Conservation (phyloP, 305 asterid genomes). For the Fraxinus nigra region DNA sequence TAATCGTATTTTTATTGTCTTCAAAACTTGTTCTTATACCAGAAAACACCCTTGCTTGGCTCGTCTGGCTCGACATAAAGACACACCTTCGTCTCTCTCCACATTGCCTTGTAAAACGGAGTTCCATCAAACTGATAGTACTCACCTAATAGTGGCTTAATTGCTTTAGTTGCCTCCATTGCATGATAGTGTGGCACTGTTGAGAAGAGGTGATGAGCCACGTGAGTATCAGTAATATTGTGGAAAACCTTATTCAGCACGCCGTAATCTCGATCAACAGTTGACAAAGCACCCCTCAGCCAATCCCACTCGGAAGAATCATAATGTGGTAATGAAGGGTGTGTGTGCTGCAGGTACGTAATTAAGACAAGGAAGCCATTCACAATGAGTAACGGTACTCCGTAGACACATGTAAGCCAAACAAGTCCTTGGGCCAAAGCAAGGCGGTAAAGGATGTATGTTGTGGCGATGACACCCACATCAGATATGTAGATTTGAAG, state of each 20-base stretch:
- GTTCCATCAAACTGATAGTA: conserved; percentile 60
- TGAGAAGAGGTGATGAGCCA: conserved; percentile 66
- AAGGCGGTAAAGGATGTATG: conserved; percentile 39
- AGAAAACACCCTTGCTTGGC: conserved; percentile 47
- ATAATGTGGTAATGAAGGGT: conserved; percentile 64
- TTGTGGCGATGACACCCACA: conserved; percentile 37
- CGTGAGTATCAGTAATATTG: conserved; percentile 66
- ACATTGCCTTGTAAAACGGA: conserved; percentile 62
- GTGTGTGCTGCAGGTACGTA: conserved; percentile 73
- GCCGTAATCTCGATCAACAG: conserved; percentile 63
- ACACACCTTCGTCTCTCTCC: conserved; percentile 71
- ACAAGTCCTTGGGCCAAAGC: conserved; percentile 42
- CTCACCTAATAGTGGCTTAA: conserved; percentile 53
- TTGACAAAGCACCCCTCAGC: conserved; percentile 72
- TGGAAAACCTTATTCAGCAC: conserved; percentile 64
- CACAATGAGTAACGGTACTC: conserved; percentile 52
- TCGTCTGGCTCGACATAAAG: conserved; percentile 63
- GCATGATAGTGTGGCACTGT: conserved; percentile 74
- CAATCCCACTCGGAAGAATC: conserved; percentile 74
- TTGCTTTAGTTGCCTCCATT: conserved; percentile 68
- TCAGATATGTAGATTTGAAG: conserved; percentile 54
- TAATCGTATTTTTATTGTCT: neutral
- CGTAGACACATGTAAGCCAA: conserved; percentile 49
- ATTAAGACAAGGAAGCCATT: conserved; percentile 65
- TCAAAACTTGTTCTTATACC: conserved; percentile 64